Base-by-base conservation (phyloP, 2,329 filamentous ascomycete species). In the Diplodia corticola region DNA sequence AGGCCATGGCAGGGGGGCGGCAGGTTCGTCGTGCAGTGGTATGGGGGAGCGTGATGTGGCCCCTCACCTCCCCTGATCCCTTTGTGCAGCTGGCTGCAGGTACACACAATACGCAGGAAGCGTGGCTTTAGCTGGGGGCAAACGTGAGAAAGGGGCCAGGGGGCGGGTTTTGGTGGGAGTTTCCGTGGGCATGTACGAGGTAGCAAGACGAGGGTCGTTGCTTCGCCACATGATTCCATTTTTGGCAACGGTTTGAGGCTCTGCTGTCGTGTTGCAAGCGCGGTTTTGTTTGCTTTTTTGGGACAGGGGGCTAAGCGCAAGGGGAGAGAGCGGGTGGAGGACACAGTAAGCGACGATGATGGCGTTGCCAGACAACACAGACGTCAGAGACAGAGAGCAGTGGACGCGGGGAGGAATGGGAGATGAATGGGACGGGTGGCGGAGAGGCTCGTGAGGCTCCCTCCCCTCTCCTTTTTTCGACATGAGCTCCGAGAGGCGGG, bases 401-500 rank as follows among this genome's bases (percentile, higher is more conserved):
- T 48, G 57, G 57, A 24, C 57, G 57, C 57, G n/a, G 57, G 26
- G 40, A 10, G 57, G 57, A 49, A 10, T 24, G 57, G 24, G 55
- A 37, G 37, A 60, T 57, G 55, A 37, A 37, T 20, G 57, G 44
- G 26, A 44, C n/a, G n/a, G 35, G 15, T 37, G 35, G 26, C 20
- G 33, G 26, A 24, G 57, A 61, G 57, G 57, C 44, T 61, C 57
- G 57, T 61, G 57, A 48, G 24, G 24, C 40, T 26, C 55, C 37
- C 22, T 49, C 28, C 12, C 30, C 48, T 61, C 57, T 61, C 57
- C 57, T 61, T 61, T 61, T 49, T 61, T 49, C 44, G 57, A 61
- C 57, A 33, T 61, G 33, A 49, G 26, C 57, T 49, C 57, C 57
- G 57, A 61, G 57, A n/a, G n/a, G n/a, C n/a, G n/a, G n/a, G n/a